These are phyloP conservation scores for Boletus fagicola DNA, from an alignment of 768 basidiomycete species.

Conservation along the genomic window DNA sequence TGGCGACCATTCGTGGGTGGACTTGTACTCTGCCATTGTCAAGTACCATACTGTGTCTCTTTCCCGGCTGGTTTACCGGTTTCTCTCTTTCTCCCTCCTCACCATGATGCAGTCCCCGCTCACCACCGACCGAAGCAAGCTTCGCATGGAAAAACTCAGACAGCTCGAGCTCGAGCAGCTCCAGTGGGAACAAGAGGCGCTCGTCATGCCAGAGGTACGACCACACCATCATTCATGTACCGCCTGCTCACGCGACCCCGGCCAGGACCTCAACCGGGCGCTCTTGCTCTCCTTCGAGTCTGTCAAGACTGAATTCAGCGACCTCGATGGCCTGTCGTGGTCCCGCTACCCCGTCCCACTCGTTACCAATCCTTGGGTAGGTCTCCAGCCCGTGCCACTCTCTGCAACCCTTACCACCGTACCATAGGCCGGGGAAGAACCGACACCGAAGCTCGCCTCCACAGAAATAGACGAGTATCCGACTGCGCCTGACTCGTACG, in stretches of 20 bases:
- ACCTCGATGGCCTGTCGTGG: conserved; percentile 60
- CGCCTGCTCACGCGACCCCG: conserved; percentile 13
- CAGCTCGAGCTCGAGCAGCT: conserved; percentile 54
- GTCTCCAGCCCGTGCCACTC: conserved; percentile 5
- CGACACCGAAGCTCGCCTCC: conserved; percentile 27
- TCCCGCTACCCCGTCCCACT: conserved; percentile 35
- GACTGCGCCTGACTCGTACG: conserved; percentile 6
- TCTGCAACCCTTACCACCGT: not conserved
- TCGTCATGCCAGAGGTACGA: conserved; percentile 56
- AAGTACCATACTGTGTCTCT: not conserved
- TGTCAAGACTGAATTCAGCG: conserved; percentile 61
- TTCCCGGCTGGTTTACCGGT: conserved; percentile 9
- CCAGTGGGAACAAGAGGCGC: conserved; percentile 52
- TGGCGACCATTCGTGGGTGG: not conserved
- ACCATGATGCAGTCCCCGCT: conserved; percentile 23
- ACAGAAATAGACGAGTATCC: conserved; percentile 22
- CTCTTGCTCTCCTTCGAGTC: conserved; percentile 44
- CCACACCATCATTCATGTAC: not conserved
- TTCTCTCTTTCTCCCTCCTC: not conserved
- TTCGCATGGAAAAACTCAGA: conserved; percentile 45
- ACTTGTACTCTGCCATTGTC: not conserved
- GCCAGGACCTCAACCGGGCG: conserved; percentile 32
- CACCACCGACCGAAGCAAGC: conserved; percentile 43
- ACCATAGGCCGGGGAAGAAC: conserved; percentile 27
- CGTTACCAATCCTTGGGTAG: conserved; percentile 28